Conservation (phyloP, 805 yeast species). For the Nakazawaea molendinolei region DNA sequence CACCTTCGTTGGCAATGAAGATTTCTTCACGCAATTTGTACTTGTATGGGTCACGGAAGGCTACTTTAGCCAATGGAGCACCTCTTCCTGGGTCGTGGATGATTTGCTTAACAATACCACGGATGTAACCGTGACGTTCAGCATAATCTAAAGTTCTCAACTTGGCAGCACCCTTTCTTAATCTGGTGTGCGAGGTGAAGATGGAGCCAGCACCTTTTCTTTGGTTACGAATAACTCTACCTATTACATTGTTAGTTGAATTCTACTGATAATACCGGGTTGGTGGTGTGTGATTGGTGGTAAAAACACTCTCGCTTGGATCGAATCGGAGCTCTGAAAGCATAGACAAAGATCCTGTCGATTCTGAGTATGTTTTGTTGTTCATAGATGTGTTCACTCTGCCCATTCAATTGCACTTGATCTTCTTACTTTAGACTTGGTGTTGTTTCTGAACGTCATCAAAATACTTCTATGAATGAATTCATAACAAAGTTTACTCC, state of each 20-base stretch:
- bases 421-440: no score
- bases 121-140: constrained; percentile 99
- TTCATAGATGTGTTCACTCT: no score
- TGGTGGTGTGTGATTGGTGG: no score
- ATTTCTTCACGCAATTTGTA: constrained; percentile 97
- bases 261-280: no score
- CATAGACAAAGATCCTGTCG: no score
- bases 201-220: constrained; percentile 99
- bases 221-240: constrained; percentile 99
- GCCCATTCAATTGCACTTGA: no score
- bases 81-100: constrained; percentile 99
- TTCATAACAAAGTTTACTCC: no score
- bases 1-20: constrained; percentile 99
- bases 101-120: constrained; percentile 98
- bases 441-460: not conserved
- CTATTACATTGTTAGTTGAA: no score
- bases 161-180: constrained; percentile 99
- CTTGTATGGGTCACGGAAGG: constrained; percentile 99
- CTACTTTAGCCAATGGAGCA: constrained; percentile 99
- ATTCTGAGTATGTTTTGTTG: no score
- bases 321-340: no score
- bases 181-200: constrained; percentile 99
- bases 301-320: no score
- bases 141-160: constrained; percentile 98
- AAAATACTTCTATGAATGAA: no score